Base-by-base conservation (phyloP, 306 rosid species). In the Arachis stenosperma region DNA sequence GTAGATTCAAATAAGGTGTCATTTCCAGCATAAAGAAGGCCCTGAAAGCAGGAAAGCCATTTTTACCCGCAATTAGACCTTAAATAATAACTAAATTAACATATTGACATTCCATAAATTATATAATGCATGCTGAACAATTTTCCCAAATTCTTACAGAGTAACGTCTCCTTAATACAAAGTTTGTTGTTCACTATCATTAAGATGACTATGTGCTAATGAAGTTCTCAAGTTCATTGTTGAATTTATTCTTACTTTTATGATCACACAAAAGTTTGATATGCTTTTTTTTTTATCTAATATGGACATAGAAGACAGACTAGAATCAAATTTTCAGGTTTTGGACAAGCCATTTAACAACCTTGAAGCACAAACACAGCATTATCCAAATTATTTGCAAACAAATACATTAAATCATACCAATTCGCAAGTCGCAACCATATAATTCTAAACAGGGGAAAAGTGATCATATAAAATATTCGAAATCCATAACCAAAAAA, bases 1-100 rank as follows among this genome's bases (percentile, higher is more conserved):
- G 98, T 89, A 59, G 98, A 94, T 87, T 94, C 98, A 71, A 84
- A 88, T 11, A 94, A 74, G 74, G 81, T 88, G 73, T 83, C 90
- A 81, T 91, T 86, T 76, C 80, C 91, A 46, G 75, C 86, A 81
- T 91, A 94, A 79, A 89, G 86, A 78, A 94, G 92, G 30, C 98
- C 98, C 98, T 94, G 81, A 81, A 85, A 80, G 61, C 67, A 77
- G 61, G 78, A 66, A 22, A 22, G 30, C 47, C 59, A 44, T 65
- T 75, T 82, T 46, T 67, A 57, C 9, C 50, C 42, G 66, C 74
- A 47, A 33, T 81, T 22, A 64, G 61, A 75, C 43, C 74, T 10
- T 36, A 46, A n/a, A 52, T 22, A 72, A 54, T 48, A 46, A 14
- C 70, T 57, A 70, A 70, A 70, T 66, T 9, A 61, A 50, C 36